phyloP scores from a whole-genome alignment of 257 asterid genomes.

The Datura wrightii region DNA sequence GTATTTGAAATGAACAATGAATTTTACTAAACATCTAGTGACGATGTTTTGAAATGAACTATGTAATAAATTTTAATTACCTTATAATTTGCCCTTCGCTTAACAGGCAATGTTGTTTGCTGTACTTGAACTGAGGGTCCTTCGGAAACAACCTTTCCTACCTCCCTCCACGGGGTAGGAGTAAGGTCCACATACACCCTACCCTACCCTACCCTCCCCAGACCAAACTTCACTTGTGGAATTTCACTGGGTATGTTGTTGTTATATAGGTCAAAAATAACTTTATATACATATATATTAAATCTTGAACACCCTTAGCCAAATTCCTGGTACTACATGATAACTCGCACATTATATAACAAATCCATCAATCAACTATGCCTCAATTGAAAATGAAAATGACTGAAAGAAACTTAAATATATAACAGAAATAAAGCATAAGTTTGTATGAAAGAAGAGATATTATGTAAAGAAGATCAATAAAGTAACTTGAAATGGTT shows the following conservation, averaged over 20 bases:
- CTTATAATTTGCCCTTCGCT: too few species aligned
- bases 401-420: neutral
- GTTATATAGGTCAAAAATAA: too few species aligned
- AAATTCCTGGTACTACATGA: neutral
- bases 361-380: neutral
- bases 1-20: neutral
- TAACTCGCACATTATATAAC: neutral
- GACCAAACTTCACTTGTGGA: too few species aligned
- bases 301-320: neutral
- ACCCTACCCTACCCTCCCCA: too few species aligned
- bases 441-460: neutral
- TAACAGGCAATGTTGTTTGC: too few species aligned
- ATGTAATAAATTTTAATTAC: too few species aligned
- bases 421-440: neutral
- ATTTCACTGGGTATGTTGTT: too few species aligned
- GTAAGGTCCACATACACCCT: too few species aligned
- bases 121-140: too few species aligned
- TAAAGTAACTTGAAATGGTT: neutral
- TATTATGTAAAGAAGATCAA: neutral
- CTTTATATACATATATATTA: neutral
- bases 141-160: too few species aligned
- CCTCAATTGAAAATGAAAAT: neutral
- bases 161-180: too few species aligned
- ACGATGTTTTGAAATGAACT: neutral
- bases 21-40: neutral